Evolutionary conservation across 371 early-diverging fungal species (phyloP), one percentile per base, ranked within the genome.

Genomic region (Saksenaea oblongispora): DNA sequence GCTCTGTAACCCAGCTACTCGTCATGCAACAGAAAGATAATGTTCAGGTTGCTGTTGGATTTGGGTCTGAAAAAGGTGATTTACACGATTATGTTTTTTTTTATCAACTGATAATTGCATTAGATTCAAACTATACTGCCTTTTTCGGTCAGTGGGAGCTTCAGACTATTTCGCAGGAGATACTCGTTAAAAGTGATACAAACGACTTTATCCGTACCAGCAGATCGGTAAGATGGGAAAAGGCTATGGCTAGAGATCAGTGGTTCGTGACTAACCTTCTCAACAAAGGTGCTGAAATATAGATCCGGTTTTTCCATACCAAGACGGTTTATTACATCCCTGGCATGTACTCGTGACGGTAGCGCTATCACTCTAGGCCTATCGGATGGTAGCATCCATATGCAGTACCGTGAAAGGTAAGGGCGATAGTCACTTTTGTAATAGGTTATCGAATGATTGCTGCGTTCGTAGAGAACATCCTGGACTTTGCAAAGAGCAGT

Each of bases 311-410:
- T 71, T 58, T 22, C 64, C 26, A 64, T 76, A 24, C 35, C 63
- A 5, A 66, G 66, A 17, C 57, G 68, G 14, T 74, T 76, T 59
- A 65, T 82, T 3, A 70, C 78, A n/a, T 71, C 58, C 13, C 51
- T 75, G 9, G 61, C 68, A 34, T 53, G 51, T 8, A 69, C 63
- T 3, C 34, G 55, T 0, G 27, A 44, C 3, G 72, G 74, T 24
- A 53, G 57, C 5, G 51, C 51, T 3, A 24, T 82, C 3, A 65
- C 72, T 0, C 54, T 82, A 3, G 82, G 82, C 0, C 63, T 82
- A 27, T 77, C 78, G 0, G 74, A 82, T 62, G 82, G 82, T 2
- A 75, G 76, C 58, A 61, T 77, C 22, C 73, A 79, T 56, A 59
- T 73, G 28, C 68, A 72, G 54, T 63, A 57, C 31, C 54, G 66